Conservation (phyloP, 2,329 filamentous ascomycete genomes). For the Xylaria arbuscula region DNA sequence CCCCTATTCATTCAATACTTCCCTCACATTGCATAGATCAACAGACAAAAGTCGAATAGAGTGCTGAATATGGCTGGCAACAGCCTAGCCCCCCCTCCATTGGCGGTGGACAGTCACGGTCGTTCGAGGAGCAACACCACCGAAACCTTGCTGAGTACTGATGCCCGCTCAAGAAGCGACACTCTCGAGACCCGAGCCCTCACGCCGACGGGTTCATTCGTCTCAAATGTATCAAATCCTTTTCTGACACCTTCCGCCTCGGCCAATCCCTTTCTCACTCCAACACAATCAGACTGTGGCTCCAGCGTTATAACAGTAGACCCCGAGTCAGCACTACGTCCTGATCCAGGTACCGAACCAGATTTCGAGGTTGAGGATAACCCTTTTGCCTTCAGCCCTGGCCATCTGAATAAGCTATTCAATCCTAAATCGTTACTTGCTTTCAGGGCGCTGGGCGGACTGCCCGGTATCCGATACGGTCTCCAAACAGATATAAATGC, state of each 20-base stretch:
- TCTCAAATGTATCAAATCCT: conserved; percentile 50
- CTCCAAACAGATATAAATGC: conserved; percentile 70
- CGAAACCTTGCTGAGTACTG: conserved; percentile 39
- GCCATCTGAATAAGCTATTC: conserved; percentile 77
- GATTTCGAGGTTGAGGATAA: conserved; percentile 77
- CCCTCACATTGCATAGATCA: conserved; percentile 6
- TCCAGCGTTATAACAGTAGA: conserved; percentile 46
- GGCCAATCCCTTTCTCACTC: conserved; percentile 48
- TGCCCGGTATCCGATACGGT: conserved; percentile 76
- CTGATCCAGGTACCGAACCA: conserved; percentile 76
- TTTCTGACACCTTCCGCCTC: conserved; percentile 48
- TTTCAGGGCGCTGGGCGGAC: conserved; percentile 76
- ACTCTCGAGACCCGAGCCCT: conserved; percentile 46
- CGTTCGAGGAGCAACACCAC: conserved; percentile 43
- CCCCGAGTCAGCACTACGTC: conserved; percentile 66
- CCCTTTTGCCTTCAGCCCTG: conserved; percentile 78
- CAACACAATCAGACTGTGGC: conserved; percentile 48
- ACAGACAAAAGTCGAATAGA: neutral
- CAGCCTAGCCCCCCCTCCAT: conserved; percentile 46
- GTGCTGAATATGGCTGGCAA: conserved; percentile 40
- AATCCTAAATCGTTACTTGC: conserved; percentile 79
- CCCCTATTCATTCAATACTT: neutral
- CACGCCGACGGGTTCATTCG: conserved; percentile 47
- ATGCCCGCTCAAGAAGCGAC: conserved; percentile 41
- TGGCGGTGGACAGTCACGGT: conserved; percentile 45